Percentiles rank a stretch among this genome's conserved stretches.
Evolutionary conservation across 169 alveolate genomes (phyloP).

Genomic region (Plasmodium blacklocki): DNA sequence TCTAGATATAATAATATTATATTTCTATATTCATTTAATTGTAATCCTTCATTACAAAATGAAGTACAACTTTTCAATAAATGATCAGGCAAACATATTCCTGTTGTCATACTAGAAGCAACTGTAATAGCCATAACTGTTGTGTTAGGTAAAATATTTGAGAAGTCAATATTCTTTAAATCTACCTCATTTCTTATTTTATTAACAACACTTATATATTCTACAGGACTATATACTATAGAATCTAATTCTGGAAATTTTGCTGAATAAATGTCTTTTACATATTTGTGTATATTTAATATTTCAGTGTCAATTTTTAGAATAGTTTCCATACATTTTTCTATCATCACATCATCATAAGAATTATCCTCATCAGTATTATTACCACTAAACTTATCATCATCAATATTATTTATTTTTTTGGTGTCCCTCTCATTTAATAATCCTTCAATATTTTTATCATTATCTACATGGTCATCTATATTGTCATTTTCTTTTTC

Average conservation of each 20-base stretch:
- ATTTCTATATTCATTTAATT: slow-evolving; percentile 77
- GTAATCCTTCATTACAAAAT: slow-evolving; percentile 83
- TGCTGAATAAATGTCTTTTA: slow-evolving; percentile 88
- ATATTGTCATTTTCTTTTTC: too few relatives aligned
- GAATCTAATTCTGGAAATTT: slow-evolving; percentile 91
- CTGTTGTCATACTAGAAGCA: slow-evolving; percentile 89
- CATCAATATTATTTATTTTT: not conserved
- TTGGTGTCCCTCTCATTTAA: slow-evolving; percentile 2
- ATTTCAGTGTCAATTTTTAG: slow-evolving; percentile 87
- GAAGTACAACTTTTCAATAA: slow-evolving; percentile 59
- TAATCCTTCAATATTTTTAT: slow-evolving; percentile 18
- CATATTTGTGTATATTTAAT: slow-evolving; percentile 86
- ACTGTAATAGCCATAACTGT: slow-evolving; percentile 92
- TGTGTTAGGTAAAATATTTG: slow-evolving; percentile 89
- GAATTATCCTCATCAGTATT: slow-evolving; percentile 57
- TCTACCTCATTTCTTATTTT: slow-evolving; percentile 88
- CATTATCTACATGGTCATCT: slow-evolving; percentile 3
- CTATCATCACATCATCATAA: slow-evolving; percentile 76
- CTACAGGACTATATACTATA: slow-evolving; percentile 90
- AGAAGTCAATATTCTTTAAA: slow-evolving; percentile 84
- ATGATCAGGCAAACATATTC: slow-evolving; percentile 78
- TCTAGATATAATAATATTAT: slow-evolving; percentile 86
- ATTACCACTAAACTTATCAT: not conserved
- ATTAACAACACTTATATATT: slow-evolving; percentile 90
- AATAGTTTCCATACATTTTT: slow-evolving; percentile 85